A percentile compares a stretch with the other conserved stretches of the same genome.
These are phyloP conservation scores for Cenchrus purpureus DNA, from an alignment of 176 grass and related monocot species.

Conservation along the genomic window DNA sequence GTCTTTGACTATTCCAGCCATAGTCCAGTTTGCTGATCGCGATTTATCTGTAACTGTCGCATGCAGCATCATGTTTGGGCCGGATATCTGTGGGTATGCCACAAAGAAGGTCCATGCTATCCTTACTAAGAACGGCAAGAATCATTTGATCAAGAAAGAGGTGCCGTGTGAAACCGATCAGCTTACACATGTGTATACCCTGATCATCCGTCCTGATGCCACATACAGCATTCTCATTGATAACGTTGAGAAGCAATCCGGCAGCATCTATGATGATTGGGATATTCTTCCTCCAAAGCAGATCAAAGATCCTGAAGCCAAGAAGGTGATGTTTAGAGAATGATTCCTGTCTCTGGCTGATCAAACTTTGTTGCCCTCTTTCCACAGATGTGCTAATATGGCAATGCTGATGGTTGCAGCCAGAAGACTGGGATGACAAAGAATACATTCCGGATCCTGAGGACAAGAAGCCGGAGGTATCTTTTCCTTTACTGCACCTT, in stretches of 20 bases:
- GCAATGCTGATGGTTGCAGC: conserved; percentile 47
- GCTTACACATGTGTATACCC: conserved; percentile 81
- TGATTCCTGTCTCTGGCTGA: neutral
- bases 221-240: conserved; percentile 95
- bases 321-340: conserved; percentile 53
- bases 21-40: neutral
- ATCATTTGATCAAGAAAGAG: conserved; percentile 90
- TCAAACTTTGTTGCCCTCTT: neutral
- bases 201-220: conserved; percentile 78
- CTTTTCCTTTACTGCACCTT: conserved; percentile 5
- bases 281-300: conserved; percentile 89
- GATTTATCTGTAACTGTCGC: neutral
- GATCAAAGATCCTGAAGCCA: conserved; percentile 86
- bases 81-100: conserved; percentile 92
- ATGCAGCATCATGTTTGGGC: conserved; percentile 92
- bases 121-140: conserved; percentile 71
- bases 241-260: conserved; percentile 75
- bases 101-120: conserved; percentile 90
- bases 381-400: neutral
- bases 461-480: conserved; percentile 90
- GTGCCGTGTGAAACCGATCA: conserved; percentile 85
- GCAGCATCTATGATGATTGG: conserved; percentile 79
- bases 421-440: conserved; percentile 96
- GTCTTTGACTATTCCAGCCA: neutral
- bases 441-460: conserved; percentile 91